phyloP scores from a whole-genome alignment of 2,329 filamentous ascomycete genomes.

The Fusarium mexicanum region DNA sequence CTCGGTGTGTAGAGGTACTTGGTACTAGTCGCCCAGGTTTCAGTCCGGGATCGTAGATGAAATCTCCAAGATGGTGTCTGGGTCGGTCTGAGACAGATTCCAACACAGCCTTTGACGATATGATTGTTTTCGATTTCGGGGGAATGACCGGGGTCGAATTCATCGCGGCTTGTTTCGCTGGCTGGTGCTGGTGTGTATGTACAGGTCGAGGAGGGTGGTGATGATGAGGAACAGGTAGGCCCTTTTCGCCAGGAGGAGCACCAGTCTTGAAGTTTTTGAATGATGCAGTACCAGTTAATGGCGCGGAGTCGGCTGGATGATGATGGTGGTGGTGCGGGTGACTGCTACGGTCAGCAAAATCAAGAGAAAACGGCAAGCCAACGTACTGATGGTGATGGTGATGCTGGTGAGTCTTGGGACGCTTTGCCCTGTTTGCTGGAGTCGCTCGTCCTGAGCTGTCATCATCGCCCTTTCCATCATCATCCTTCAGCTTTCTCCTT shows the following conservation, averaged over 20 bases:
- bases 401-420: slow-evolving; percentile 72
- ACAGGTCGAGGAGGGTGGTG: slow-evolving; percentile 56
- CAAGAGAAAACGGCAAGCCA: not conserved
- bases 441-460: slow-evolving; percentile 70
- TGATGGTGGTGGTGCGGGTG: slow-evolving; percentile 70
- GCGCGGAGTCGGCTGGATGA: slow-evolving; percentile 57
- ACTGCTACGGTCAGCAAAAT: slow-evolving; percentile 42
- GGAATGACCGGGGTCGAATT: slow-evolving; percentile 50
- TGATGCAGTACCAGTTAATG: slow-evolving; percentile 53
- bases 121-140: slow-evolving; percentile 70
- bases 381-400: slow-evolving; percentile 75
- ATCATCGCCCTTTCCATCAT: slow-evolving; percentile 74
- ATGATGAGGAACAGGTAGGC: slow-evolving; percentile 54
- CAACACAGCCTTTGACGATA: slow-evolving; percentile 76
- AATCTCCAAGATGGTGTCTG: slow-evolving; percentile 84
- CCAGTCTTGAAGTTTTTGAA: slow-evolving; percentile 62
- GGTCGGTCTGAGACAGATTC: slow-evolving; percentile 76
- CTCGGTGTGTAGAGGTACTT: slow-evolving; percentile 51
- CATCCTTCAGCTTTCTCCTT: slow-evolving; percentile 79
- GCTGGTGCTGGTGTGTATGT: slow-evolving; percentile 36
- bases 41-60: slow-evolving; percentile 79
- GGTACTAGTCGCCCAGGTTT: slow-evolving; percentile 60
- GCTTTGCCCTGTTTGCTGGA: slow-evolving; percentile 69
- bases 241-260: slow-evolving; percentile 57
- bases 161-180: slow-evolving; percentile 38